Evolutionary conservation across 176 grass and related monocot genomes (phyloP).

Genomic region (Lolium rigidum): DNA sequence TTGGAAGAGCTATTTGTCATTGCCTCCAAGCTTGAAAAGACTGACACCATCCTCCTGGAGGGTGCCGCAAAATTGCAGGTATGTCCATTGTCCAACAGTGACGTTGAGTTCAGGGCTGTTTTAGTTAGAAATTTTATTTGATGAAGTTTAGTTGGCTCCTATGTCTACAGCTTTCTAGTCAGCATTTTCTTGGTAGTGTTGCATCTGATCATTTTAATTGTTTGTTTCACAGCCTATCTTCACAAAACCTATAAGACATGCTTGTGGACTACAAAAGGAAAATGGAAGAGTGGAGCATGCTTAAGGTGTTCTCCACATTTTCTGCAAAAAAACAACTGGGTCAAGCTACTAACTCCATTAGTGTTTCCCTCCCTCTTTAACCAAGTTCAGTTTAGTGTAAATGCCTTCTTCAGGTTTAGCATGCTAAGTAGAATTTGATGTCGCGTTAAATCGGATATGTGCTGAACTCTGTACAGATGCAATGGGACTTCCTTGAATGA

Average conservation of each 20-base stretch:
- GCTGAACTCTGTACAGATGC: not conserved
- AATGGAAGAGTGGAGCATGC: not conserved
- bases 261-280: conserved; percentile 29
- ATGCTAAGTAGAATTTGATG: not conserved
- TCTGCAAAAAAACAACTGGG: not conserved
- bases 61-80: conserved; percentile 87
- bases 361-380: not conserved
- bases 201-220: conserved; percentile 7
- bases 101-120: not conserved
- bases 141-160: not conserved
- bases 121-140: not conserved
- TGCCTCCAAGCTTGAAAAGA: conserved; percentile 68
- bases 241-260: conserved; percentile 18
- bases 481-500: not conserved
- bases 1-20: conserved; percentile 70
- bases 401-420: not conserved
- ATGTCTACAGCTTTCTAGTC: not conserved
- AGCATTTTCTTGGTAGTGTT: not conserved
- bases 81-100: conserved; percentile 14
- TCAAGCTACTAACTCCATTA: conserved; percentile 2
- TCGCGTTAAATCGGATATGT: not conserved
- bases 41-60: conserved; percentile 49
- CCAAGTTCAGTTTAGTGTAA: not conserved
- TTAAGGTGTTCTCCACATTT: conserved; percentile 4
- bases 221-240: conserved; percentile 48